Conservation (phyloP, 1,284 basidiomycete species). For the Neonothopanus nambi region DNA sequence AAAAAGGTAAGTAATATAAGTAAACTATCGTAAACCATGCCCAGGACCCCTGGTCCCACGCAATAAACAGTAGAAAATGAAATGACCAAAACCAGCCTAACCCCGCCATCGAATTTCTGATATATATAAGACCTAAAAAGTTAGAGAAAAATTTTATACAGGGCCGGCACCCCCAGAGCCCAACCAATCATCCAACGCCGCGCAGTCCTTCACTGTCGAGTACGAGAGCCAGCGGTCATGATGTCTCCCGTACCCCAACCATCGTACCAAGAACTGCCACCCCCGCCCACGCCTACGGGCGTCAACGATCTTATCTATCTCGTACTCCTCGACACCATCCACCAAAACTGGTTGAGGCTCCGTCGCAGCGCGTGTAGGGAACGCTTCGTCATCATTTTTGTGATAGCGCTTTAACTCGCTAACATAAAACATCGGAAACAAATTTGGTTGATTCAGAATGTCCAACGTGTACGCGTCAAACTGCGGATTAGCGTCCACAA, state of each 20-base stretch:
- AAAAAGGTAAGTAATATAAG: too few species aligned
- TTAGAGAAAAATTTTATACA: background rate
- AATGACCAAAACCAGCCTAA: too few species aligned
- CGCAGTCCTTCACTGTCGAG: conserved; percentile 15
- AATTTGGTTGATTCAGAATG: conserved; percentile 13
- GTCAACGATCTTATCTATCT: conserved; percentile 11
- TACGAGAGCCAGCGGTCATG: conserved; percentile 19
- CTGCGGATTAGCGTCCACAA: background rate
- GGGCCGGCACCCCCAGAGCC: conserved; percentile 8
- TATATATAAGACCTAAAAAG: too few species aligned
- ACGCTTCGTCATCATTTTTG: conserved; percentile 14
- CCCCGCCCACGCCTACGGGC: background rate
- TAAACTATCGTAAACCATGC: too few species aligned
- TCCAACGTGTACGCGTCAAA: background rate
- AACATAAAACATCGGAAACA: too few species aligned
- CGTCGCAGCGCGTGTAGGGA: too few species aligned
- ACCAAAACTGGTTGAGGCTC: too few species aligned
- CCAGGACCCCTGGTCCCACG: too few species aligned
- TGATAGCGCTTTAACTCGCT: conserved; percentile 11
- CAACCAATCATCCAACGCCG: conserved; percentile 18
- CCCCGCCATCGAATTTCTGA: background rate
- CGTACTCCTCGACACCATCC: background rate
- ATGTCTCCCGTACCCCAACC: conserved; percentile 10
- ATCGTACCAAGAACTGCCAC: conserved; percentile 16
- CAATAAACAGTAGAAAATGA: too few species aligned